Conservation (phyloP, 1,139 yeast genomes). For the Scheffersomyces illinoinensis region DNA sequence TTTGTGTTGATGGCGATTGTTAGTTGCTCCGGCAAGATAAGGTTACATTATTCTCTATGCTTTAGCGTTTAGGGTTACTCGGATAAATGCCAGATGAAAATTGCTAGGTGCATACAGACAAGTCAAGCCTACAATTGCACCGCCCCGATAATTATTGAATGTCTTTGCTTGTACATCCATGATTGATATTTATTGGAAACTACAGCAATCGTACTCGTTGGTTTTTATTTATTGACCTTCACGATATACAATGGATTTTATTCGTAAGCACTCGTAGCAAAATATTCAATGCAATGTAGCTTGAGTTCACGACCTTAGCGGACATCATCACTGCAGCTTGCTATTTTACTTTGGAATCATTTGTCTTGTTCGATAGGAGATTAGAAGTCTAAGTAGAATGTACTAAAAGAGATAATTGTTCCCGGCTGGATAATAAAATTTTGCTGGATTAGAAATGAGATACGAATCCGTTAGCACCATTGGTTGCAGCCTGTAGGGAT, state of each 20-base stretch:
- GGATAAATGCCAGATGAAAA: neutral
- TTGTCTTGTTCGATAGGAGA: neutral
- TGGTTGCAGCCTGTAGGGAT: no score
- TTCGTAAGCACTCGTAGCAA: neutral
- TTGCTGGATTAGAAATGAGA: neutral
- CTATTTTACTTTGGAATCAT: no score
- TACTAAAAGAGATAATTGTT: no score
- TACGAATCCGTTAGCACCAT: neutral
- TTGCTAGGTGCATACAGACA: neutral
- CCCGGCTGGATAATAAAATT: neutral
- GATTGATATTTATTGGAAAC: neutral
- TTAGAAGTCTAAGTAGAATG: neutral
- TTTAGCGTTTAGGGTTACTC: neutral
- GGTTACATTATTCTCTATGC: neutral
- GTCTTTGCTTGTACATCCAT: no score
- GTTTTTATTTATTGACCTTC: neutral
- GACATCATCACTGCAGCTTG: neutral
- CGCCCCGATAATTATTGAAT: neutral
- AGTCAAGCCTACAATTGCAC: neutral
- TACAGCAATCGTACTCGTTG: neutral
- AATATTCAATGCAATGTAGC: neutral
- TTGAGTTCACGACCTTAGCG: neutral
- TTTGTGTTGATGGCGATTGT: neutral
- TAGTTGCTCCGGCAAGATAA: neutral
- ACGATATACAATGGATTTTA: neutral